A percentile compares a stretch with the other conserved stretches of the same genome.
phyloP scores from a whole-genome alignment of 2,329 filamentous ascomycete species.

The Nigrograna mackinnonii region DNA sequence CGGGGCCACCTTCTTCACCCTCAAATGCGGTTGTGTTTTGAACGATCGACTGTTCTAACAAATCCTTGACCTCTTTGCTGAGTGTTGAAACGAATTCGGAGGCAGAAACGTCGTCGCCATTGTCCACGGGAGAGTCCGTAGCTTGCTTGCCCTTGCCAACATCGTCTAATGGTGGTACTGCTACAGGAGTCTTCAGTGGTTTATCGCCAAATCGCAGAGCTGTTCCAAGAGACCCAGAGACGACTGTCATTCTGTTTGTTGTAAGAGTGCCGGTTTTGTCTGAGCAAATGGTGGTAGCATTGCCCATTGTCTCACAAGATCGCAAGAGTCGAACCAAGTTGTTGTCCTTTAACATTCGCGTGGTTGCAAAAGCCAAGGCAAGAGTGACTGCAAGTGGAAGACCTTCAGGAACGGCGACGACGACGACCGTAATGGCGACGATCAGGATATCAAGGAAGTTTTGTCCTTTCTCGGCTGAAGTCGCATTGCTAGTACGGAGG shows the following conservation, averaged over 20 bases:
- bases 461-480: conserved; percentile 76
- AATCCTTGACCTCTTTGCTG: conserved; percentile 54
- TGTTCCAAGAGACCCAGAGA: conserved; percentile 69
- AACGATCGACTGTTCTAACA: conserved; percentile 61
- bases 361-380: conserved; percentile 69
- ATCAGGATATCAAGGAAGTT: conserved; percentile 67
- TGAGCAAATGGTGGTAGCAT: conserved; percentile 76
- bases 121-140: conserved; percentile 38
- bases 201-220: conserved; percentile 59
- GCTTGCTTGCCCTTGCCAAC: conserved; percentile 34
- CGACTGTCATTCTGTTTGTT: conserved; percentile 61
- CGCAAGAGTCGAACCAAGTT: conserved; percentile 70
- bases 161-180: conserved; percentile 23
- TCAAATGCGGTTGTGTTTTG: conserved; percentile 48
- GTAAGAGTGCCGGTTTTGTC: conserved; percentile 54
- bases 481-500: conserved; percentile 57
- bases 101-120: conserved; percentile 53
- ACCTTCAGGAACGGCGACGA: conserved; percentile 71
- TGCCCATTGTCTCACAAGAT: conserved; percentile 73
- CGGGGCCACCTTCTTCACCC: conserved; percentile 41
- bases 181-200: conserved; percentile 28
- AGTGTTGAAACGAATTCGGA: conserved; percentile 59
- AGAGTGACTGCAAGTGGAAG: conserved; percentile 70
- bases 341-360: conserved; percentile 70
- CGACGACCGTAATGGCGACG: conserved; percentile 67